These are phyloP conservation scores for Nannizzia gypsea DNA, from an alignment of 2,329 filamentous ascomycete genomes.

Conservation along the genomic window DNA sequence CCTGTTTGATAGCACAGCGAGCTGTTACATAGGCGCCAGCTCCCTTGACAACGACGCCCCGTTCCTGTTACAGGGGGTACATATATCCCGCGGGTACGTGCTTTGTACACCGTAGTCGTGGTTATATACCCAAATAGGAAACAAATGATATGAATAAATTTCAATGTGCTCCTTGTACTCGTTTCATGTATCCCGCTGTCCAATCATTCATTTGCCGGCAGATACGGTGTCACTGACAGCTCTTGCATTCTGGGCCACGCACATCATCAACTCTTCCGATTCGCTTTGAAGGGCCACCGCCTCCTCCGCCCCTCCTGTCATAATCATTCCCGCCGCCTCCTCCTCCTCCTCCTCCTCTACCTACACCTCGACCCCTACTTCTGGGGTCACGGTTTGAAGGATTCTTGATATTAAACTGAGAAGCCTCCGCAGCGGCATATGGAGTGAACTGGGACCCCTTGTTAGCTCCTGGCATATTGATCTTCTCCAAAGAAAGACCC, in stretches of 20 bases:
- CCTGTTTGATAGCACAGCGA: too few relatives aligned
- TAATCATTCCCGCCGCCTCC: constrained; percentile 11
- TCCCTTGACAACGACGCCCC: too few relatives aligned
- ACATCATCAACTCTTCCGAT: constrained; percentile 39
- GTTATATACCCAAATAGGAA: too few relatives aligned
- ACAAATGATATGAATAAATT: too few relatives aligned
- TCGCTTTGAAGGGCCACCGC: constrained; percentile 24
- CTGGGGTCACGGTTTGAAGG: constrained; percentile 19
- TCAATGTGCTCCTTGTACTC: not conserved
- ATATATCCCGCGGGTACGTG: too few relatives aligned
- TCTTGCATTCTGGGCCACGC: constrained; percentile 37
- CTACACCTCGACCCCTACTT: constrained; percentile 7
- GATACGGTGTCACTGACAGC: constrained; percentile 24
- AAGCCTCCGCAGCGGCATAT: constrained; percentile 35
- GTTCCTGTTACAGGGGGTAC: too few relatives aligned
- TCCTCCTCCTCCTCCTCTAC: constrained; percentile 1
- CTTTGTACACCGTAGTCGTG: too few relatives aligned
- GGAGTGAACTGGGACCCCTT: constrained; percentile 30
- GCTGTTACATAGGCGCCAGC: too few relatives aligned
- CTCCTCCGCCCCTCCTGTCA: constrained; percentile 15
- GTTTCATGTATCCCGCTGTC: not conserved
- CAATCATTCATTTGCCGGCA: too few relatives aligned
- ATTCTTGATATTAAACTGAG: constrained; percentile 34
- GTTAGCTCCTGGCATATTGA: not conserved
- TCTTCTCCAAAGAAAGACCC: not conserved